These are phyloP conservation scores for Fusarium subtropicale DNA, from an alignment of 2,329 filamentous ascomycete genomes.

Conservation along the genomic window DNA sequence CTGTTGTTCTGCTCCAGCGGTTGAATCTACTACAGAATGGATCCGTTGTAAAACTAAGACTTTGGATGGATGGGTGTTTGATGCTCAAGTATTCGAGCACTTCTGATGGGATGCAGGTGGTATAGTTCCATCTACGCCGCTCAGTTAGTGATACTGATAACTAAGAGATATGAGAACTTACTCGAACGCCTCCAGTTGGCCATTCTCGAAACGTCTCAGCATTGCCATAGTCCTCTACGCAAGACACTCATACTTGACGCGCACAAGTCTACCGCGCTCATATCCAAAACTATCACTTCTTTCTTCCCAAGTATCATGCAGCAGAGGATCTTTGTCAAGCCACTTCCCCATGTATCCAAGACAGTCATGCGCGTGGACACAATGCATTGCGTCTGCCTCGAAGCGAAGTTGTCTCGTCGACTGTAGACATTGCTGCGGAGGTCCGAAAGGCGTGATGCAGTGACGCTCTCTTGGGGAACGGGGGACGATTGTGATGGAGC, in stretches of 20 bases:
- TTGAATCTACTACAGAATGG: constrained; percentile 12
- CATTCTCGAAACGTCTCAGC: not conserved
- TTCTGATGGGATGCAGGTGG: not conserved
- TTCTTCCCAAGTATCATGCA: constrained; percentile 1
- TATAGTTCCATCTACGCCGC: not conserved
- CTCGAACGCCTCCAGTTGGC: not conserved
- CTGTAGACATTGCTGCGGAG: not conserved
- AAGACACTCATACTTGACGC: constrained; percentile 17
- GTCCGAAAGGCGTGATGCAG: rapidly evolving
- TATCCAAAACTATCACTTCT: not conserved
- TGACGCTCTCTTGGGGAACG: not conserved
- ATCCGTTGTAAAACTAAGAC: not conserved
- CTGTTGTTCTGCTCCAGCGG: not conserved
- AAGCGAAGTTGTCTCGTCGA: not conserved
- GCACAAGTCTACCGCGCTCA: not conserved
- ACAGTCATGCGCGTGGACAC: constrained; percentile 2
- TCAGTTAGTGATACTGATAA: not conserved
- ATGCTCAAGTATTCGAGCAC: not conserved
- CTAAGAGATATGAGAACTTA: not conserved
- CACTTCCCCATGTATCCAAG: not conserved
- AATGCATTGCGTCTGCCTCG: not conserved
- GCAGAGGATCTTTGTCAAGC: not conserved
- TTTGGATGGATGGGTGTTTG: not conserved
- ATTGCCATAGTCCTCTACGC: not conserved
- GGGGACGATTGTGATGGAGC: not conserved